These are phyloP conservation scores for Herpetomonas tarakana DNA, from an alignment of 208 protist genomes.

Conservation along the genomic window DNA sequence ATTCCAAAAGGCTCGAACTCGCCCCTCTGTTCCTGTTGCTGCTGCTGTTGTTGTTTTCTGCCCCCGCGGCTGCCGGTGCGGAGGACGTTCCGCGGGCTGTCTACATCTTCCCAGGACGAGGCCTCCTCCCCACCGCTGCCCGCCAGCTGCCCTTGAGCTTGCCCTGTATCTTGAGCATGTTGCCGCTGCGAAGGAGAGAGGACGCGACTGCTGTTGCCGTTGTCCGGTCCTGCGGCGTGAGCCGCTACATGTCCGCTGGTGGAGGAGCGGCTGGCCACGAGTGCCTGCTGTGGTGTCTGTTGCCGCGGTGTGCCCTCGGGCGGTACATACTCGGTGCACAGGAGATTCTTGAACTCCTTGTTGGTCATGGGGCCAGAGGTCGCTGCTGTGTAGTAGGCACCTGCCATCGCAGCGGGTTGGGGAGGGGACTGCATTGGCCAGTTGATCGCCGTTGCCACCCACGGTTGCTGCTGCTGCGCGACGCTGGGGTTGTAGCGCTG, in stretches of 20 bases:
- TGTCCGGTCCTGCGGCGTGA: too few relatives aligned
- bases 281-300: neutral
- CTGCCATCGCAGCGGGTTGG: conserved; percentile 1
- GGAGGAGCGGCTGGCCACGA: too few relatives aligned
- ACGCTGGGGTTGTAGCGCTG: conserved; percentile 4
- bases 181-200: too few relatives aligned
- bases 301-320: conserved; percentile 9
- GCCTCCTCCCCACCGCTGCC: neutral
- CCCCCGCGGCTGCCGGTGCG: neutral
- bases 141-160: neutral
- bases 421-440: neutral
- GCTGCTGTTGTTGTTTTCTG: neutral
- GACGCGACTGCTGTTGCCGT: too few relatives aligned
- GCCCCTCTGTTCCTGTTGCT: neutral
- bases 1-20: too few relatives aligned
- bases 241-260: too few relatives aligned
- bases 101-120: conserved; percentile 1
- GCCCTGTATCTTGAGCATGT: neutral
- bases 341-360: conserved; percentile 61
- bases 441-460: neutral
- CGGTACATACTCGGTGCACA: conserved; percentile 52
- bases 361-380: conserved; percentile 21
- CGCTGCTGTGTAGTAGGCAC: conserved; percentile 8
- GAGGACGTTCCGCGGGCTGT: conserved; percentile 8
- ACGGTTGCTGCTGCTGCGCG: neutral